These are phyloP conservation scores for Sporobolomyces phaffii DNA, from an alignment of 768 basidiomycete species.

Conservation along the genomic window DNA sequence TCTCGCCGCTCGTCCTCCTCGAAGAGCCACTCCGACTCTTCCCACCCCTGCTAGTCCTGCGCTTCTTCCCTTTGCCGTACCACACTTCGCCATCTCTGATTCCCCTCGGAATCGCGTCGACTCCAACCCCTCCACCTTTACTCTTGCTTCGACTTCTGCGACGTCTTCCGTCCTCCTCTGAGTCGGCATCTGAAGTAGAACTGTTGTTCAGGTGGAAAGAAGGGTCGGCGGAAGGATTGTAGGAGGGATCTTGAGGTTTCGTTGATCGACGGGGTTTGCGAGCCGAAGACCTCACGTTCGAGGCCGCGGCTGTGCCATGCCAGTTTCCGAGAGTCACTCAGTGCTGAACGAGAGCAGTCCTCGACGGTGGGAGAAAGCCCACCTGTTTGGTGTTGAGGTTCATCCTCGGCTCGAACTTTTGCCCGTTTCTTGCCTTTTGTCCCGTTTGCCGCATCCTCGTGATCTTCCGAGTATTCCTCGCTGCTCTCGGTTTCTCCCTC, in stretches of 20 bases:
- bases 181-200: neutral
- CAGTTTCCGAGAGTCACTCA: neutral
- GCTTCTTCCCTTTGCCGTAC: slow-evolving; percentile 32
- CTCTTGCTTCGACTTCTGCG: slow-evolving; percentile 30
- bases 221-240: slow-evolving; percentile 10
- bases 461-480: slow-evolving; percentile 19
- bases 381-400: neutral
- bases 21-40: neutral
- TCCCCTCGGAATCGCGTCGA: slow-evolving; percentile 28
- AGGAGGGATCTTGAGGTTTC: slow-evolving; percentile 17
- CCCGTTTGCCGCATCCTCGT: neutral
- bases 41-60: slow-evolving; percentile 10
- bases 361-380: too few relatives aligned
- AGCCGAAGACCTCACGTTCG: neutral
- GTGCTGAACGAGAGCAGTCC: too few relatives aligned
- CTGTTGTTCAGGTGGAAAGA: slow-evolving; percentile 18
- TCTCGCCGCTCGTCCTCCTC: slow-evolving; percentile 4
- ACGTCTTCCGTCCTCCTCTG: neutral
- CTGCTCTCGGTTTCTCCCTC: slow-evolving; percentile 17
- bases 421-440: slow-evolving; percentile 21
- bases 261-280: slow-evolving; percentile 16
- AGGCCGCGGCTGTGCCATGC: too few relatives aligned
- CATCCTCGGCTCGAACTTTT: slow-evolving; percentile 20
- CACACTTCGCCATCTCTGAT: slow-evolving; percentile 28
- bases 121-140: slow-evolving; percentile 6